A percentile compares a stretch with the other conserved stretches of the same genome.
Evolutionary conservation across 257 asterid species (phyloP).

Genomic region (Plectranthus barbatus): DNA sequence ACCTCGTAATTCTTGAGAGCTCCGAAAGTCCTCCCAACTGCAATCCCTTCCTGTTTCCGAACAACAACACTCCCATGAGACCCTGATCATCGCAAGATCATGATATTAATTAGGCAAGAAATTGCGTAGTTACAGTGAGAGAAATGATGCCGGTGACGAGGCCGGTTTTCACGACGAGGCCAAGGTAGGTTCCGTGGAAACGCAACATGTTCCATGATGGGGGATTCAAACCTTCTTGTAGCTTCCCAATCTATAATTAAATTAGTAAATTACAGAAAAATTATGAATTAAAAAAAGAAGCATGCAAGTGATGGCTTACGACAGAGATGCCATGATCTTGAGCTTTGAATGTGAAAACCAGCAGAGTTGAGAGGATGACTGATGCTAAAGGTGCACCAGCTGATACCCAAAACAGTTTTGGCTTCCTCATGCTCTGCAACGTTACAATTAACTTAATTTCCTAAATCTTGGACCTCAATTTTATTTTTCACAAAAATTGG

Average conservation of each 20-base stretch:
- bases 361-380: slow-evolving; percentile 59
- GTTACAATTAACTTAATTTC: too few relatives aligned
- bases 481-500: too few relatives aligned
- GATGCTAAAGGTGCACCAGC: slow-evolving; percentile 85
- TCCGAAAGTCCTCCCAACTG: slow-evolving; percentile 92
- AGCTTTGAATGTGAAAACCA: slow-evolving; percentile 64
- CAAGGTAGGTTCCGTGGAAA: slow-evolving; percentile 51
- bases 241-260: slow-evolving; percentile 56
- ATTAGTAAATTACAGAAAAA: too few relatives aligned
- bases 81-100: too few relatives aligned
- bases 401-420: slow-evolving; percentile 84
- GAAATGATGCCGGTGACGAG: slow-evolving; percentile 76
- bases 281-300: too few relatives aligned
- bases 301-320: slow-evolving; percentile 28
- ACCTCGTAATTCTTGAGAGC: slow-evolving; percentile 85
- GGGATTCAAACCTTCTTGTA: slow-evolving; percentile 72
- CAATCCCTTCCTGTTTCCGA: slow-evolving; percentile 71
- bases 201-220: slow-evolving; percentile 89
- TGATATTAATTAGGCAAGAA: too few relatives aligned
- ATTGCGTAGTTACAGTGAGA: slow-evolving; percentile 62
- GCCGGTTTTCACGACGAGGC: slow-evolving; percentile 66
- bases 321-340: slow-evolving; percentile 70
- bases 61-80: neutral
- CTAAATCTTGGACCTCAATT: too few relatives aligned
- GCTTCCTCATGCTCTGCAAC: slow-evolving; percentile 62